Conservation (phyloP, 768 basidiomycete species). For the Mrakia gelida region DNA sequence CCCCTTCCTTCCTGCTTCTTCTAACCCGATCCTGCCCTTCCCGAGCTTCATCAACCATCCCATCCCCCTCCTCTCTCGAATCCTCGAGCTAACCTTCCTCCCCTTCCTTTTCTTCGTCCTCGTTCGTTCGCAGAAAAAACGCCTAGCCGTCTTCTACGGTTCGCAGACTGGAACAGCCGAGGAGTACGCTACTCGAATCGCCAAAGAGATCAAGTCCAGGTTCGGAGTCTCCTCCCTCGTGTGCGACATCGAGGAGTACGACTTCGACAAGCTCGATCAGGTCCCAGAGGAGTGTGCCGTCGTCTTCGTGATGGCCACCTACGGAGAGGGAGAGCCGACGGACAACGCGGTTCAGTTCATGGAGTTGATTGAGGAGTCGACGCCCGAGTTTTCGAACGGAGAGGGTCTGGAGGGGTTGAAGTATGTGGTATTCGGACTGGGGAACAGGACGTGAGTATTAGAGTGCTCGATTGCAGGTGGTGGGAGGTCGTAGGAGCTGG, state of each 20-base stretch:
- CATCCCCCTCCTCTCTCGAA: background rate
- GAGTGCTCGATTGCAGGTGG: background rate
- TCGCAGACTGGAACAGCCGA: slow-evolving; percentile 98
- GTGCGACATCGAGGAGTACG: slow-evolving; percentile 97
- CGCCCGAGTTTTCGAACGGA: slow-evolving; percentile 73
- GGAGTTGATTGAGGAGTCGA: slow-evolving; percentile 82
- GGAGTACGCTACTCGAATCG: slow-evolving; percentile 90
- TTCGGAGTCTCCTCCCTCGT: slow-evolving; percentile 93
- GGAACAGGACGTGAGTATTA: slow-evolving; percentile 47
- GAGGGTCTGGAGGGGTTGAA: slow-evolving; percentile 70
- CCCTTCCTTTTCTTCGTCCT: background rate
- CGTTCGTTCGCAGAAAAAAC: slow-evolving; percentile 70
- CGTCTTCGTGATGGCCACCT: slow-evolving; percentile 96
- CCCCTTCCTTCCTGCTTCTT: background rate
- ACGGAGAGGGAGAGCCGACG: slow-evolving; percentile 97
- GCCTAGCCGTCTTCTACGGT: slow-evolving; percentile 93
- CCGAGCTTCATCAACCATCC: background rate
- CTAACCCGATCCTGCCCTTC: background rate
- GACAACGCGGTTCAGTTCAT: slow-evolving; percentile 94
- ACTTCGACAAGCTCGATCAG: slow-evolving; percentile 91
- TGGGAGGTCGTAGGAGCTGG: background rate
- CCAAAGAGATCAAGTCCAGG: slow-evolving; percentile 95
- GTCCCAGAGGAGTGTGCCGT: slow-evolving; percentile 80
- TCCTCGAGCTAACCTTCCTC: background rate
- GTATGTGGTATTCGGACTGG: slow-evolving; percentile 91